Evolutionary conservation across 2,329 filamentous ascomycete genomes (phyloP), one percentile per base, ranked within the genome.

Genomic region (Beauveria pseudobassiana): DNA sequence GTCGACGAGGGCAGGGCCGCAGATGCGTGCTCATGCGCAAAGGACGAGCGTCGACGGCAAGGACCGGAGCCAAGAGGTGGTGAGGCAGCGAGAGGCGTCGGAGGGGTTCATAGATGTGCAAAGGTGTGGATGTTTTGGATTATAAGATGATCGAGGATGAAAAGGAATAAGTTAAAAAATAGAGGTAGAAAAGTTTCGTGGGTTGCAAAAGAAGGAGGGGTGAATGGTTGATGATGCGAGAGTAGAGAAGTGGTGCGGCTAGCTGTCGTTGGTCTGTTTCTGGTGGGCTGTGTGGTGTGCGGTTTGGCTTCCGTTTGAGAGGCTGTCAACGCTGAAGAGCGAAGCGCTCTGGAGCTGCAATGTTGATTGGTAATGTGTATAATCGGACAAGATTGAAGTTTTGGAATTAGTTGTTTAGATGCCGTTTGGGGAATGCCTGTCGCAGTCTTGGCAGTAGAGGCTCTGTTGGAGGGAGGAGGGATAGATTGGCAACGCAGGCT

Each of bases 11-110:
- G 51, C 34, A 51, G 51, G 42, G 54, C 28, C 30, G 50, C 43
- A 24, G 20, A 59, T 30, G 61, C 34, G 51, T 46, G 40, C 24
- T 63, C 62, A 63, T 60, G 42, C 62, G 62, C 55, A 40, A 45
- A 52, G 22, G 30, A 26, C 24, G 38, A 26, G 14, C 20, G 48
- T 46, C 52, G 38, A 43, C 30, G 52, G 26, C 45, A 22, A 20
- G 40, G 26, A 50, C 52, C 45, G 14, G 53, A n/a, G 45, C 18
- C 40, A 50, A 52, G 50, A 22, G 50, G 16, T 18, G 42, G 18
- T 40, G 16, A 38, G n/a, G n/a, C 14, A 38, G 40, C 38, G 45
- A 38, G 20, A 59, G 57, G 12, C 24, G 57, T 51, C 24, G 38
- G 57, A 43, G 48, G 38, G 59, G 40, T 14, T 61, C 38, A 55